Percentiles rank a stretch among this genome's conserved stretches.
These are phyloP conservation scores for Panellus pusillus DNA, from an alignment of 768 basidiomycete genomes.

Conservation along the genomic window DNA sequence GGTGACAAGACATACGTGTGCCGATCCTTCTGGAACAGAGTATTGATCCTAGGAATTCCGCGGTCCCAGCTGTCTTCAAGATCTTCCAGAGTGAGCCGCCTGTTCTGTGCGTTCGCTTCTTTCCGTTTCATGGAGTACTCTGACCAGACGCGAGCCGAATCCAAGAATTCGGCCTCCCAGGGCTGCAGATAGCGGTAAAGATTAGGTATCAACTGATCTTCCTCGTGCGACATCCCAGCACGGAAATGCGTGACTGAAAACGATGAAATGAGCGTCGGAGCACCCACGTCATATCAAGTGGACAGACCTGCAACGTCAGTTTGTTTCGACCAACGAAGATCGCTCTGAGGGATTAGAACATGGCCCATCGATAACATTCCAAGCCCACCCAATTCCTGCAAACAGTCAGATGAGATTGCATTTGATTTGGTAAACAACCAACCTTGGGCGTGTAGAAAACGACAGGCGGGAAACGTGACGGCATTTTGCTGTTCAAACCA, in stretches of 20 bases:
- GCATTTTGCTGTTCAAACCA: slow-evolving; percentile 99
- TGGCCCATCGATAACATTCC: slow-evolving; percentile 99
- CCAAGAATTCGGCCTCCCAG: slow-evolving; percentile 97
- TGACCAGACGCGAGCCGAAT: slow-evolving; percentile 98
- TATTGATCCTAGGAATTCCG: slow-evolving; percentile 98
- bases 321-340: slow-evolving; percentile 97
- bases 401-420: background rate
- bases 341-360: slow-evolving; percentile 96
- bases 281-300: background rate
- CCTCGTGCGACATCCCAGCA: slow-evolving; percentile 96
- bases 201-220: slow-evolving; percentile 95
- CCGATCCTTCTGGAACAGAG: slow-evolving; percentile 97
- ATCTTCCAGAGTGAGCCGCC: slow-evolving; percentile 94
- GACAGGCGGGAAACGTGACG: slow-evolving; percentile 95
- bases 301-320: slow-evolving; percentile 85
- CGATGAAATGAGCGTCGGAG: slow-evolving; percentile 2
- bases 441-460: slow-evolving; percentile 96
- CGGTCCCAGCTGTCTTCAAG: slow-evolving; percentile 99
- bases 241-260: slow-evolving; percentile 94
- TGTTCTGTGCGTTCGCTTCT: slow-evolving; percentile 98
- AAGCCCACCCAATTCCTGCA: slow-evolving; percentile 89
- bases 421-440: slow-evolving; percentile 1
- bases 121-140: slow-evolving; percentile 99
- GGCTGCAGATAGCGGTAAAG: slow-evolving; percentile 95
- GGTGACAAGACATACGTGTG: slow-evolving; percentile 62